Base-by-base conservation (phyloP, 768 basidiomycete genomes). In the Tylopilus sp. region DNA sequence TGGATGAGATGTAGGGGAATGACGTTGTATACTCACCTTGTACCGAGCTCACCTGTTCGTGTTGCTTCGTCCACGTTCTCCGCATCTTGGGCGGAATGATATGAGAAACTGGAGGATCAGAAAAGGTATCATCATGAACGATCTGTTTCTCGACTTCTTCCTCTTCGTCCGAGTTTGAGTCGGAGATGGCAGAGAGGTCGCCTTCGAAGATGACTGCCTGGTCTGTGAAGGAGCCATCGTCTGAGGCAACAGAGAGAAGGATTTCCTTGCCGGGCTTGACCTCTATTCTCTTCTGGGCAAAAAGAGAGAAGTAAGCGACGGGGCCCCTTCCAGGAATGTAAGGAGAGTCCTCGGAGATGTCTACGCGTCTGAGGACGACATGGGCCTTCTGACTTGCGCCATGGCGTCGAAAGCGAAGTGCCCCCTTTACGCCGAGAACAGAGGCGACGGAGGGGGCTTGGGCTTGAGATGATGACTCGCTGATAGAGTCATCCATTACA, bases 251-350 rank as follows among this genome's bases (percentile, higher is more conserved):
- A 6, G 83, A 75, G 48, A 88, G 74, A 42, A 86, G 73, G 46
- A 88, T 79, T 69, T 84, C 82, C 67, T 85, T 85, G 51, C 85
- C 85, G 12, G 84, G 80, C 62, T 79, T 85, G 59, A 85, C 78
- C 62, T 81, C 81, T 63, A 88, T 82, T 53, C 80, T 71, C 71
- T 88, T 88, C 59, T 78, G 76, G 4, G 86, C 82, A 63, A 85
- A 83, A 12, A 88, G 70, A 61, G 76, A 79, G 62, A 85, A 88
- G 64, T 77, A 79, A 35, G 78, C 75, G 49, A 77, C 62, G 25
- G 68, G 60, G 21, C 64, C 60, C 18, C 66, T 65, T n/a, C 71
- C 67, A 10, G 63, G 74, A 46, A 74, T 74, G 47, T 75, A 76
- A 48, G 60, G 66, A 10, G 77, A 69, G 57, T 78, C 73, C 23